These are phyloP conservation scores for Fusarium pseudograminearum DNA, from an alignment of 2,329 filamentous ascomycete genomes.

Conservation along the genomic window DNA sequence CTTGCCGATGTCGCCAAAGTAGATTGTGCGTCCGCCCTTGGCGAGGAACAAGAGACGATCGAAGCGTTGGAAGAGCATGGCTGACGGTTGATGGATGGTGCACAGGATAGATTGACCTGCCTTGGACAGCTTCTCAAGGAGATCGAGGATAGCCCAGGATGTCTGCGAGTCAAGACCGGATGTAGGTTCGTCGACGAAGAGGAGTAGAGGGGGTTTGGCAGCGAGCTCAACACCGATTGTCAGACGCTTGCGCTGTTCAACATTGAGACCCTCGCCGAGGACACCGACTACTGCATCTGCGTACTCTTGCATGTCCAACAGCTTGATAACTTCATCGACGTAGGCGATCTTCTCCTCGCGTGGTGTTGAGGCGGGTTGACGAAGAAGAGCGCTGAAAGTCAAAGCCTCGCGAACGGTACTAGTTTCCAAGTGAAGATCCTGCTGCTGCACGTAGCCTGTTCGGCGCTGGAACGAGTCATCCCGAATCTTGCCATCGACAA, in stretches of 20 bases:
- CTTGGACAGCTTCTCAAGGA: constrained; percentile 73
- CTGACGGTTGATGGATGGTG: constrained; percentile 65
- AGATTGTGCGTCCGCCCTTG: constrained; percentile 46
- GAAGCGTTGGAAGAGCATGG: constrained; percentile 57
- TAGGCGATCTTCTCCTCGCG: constrained; percentile 64
- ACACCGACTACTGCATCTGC: constrained; percentile 65
- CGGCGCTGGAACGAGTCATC: constrained; percentile 78
- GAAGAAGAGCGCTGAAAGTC: constrained; percentile 57
- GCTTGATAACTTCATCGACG: constrained; percentile 65
- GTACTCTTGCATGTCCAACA: constrained; percentile 67
- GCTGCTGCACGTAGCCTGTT: constrained; percentile 77
- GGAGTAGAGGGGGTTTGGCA: constrained; percentile 59
- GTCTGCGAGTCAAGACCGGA: constrained; percentile 69
- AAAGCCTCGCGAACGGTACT: constrained; percentile 62
- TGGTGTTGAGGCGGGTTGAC: constrained; percentile 58
- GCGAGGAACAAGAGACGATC: constrained; percentile 66
- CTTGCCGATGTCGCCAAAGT: constrained; percentile 46
- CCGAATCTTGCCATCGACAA: constrained; percentile 75
- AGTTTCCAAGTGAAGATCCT: constrained; percentile 63
- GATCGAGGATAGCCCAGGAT: constrained; percentile 78
- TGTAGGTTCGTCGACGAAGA: constrained; percentile 68
- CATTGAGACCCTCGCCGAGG: constrained; percentile 59
- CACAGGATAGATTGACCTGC: constrained; percentile 63
- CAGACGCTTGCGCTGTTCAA: constrained; percentile 64
- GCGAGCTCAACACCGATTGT: constrained; percentile 64